Base-by-base conservation (phyloP, 2,329 filamentous ascomycete species). In the Curvularia sp. region DNA sequence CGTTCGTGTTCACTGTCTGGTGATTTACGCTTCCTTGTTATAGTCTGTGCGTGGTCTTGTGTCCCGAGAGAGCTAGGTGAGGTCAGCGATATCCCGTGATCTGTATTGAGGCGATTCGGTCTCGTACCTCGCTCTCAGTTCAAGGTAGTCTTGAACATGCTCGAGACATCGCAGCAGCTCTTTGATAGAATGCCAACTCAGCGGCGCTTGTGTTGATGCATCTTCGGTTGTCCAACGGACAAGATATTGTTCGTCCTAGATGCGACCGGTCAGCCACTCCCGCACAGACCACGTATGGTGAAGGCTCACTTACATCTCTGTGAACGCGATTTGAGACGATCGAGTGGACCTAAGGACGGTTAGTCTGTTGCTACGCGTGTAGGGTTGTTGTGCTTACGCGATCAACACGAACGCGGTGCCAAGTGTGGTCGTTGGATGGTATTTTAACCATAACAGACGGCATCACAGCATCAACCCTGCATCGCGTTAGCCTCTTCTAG, bases 161-260 rank as follows among this genome's bases (percentile, higher is more conserved):
- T 79, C 74, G 0, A 82, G 68, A 35, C 77, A 78, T 5, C 66
- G 49, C 0, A 61, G 58, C 0, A 83, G 72, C 50, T 82, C 81
- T 0, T 69, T 55, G 0, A 82, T 33, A 1, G 60, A 39, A 52
- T 83, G 81, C 81, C 81, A 83, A 5, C 78, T 80, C 3, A 77
- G 65, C 1, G 79, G 74, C 0, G 75, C 64, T 3, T 57, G 58
- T 2, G 60, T 50, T 4, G 59, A 55, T 3, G 51, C 24, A 0
- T 33, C 20, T 0, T 64, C 53, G 0, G 67, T 58, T 1, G 65
- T 69, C 81, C 81, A 82, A 38, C 67, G 65, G 0, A 82, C 71
- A 0, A 83, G 71, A 51, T 78, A 82, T 35, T 82, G 71, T 53
- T 82, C 80, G 4, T 72, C 72, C 75, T 78, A 64, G 41, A 57